These are phyloP conservation scores for Hirsutella minnesotensis DNA, from an alignment of 2,329 filamentous ascomycete species.

Conservation along the genomic window DNA sequence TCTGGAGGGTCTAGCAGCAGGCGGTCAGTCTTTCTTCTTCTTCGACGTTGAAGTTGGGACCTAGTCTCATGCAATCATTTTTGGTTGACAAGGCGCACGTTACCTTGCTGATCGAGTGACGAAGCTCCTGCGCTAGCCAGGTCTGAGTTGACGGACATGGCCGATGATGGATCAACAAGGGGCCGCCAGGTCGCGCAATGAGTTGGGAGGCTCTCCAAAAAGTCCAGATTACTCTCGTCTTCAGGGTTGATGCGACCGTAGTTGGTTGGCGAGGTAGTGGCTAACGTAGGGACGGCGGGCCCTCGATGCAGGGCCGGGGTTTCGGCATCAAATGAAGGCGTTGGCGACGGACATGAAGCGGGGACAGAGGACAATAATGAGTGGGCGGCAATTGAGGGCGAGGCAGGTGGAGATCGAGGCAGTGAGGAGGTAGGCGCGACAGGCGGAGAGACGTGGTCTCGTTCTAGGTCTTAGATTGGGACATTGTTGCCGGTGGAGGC, in stretches of 20 bases:
- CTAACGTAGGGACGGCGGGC: conserved; percentile 8
- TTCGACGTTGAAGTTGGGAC: no score
- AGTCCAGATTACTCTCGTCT: conserved; percentile 20
- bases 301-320: conserved; percentile 1
- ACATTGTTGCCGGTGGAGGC: neutral
- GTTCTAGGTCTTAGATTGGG: neutral
- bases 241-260: conserved; percentile 24
- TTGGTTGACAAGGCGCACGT: neutral
- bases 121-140: neutral
- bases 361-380: neutral
- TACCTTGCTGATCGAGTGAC: neutral
- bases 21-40: no score
- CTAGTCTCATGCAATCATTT: no score
- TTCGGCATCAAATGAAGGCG: neutral
- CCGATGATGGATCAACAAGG: neutral
- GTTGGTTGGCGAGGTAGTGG: conserved; percentile 9
- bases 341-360: neutral
- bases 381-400: neutral
- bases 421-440: neutral
- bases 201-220: conserved; percentile 16
- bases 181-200: conserved; percentile 5
- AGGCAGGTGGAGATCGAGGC: neutral
- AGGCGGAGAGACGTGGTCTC: no score
- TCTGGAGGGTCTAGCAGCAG: no score
- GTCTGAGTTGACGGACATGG: neutral